Evolutionary conservation across 2,329 filamentous ascomycete species (phyloP), one percentile per base, ranked within the genome.

Genomic region (Arthroderma uncinatum): DNA sequence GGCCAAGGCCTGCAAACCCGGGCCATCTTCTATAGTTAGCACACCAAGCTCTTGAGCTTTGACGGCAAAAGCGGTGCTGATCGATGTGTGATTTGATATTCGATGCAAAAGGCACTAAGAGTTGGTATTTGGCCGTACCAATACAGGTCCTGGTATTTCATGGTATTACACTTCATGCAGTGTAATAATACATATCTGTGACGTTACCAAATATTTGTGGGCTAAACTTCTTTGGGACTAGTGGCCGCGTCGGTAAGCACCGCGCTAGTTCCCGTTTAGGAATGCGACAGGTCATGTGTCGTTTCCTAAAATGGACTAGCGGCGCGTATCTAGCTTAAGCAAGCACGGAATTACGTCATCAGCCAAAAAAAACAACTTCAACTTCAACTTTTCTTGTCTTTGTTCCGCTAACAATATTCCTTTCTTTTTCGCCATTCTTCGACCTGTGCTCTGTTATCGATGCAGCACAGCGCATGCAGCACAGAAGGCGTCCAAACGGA

Each of bases 401-500:
- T 23, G 16, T 19, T 42, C 4, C 8, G 16, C 16, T 42, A 42
- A 21, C 39, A 42, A n/a, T 42, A 9, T 10, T 42, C 16, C 39
- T 48, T 48, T 48, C 23, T 48, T 48, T 48, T 48, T 48, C 6
- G 44, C 9, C 12, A 48, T 48, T 48, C 21, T 48, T 25, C 44
- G 7, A 10, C 4, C 21, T 48, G 44, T 25, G 4, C 25, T 16
- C 25, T 28, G 10, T 21, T 28, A 48, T 48, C 44, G 44, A n/a
- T 48, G 21, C 44, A 48, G 21, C 9, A n/a, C 44, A 30, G 23
- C 44, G 12, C 25, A 30, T 48, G 44, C 44, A 30, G 44, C 12
- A 48, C 44, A 28, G n/a, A 21, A 25, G 44, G 44, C 25, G 44
- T 48, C 44, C 44, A 48, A 48, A 48, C 44, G 44, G 44, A 48